phyloP scores from a whole-genome alignment of 1,284 basidiomycete species.

The Crucibulum parvulum region DNA sequence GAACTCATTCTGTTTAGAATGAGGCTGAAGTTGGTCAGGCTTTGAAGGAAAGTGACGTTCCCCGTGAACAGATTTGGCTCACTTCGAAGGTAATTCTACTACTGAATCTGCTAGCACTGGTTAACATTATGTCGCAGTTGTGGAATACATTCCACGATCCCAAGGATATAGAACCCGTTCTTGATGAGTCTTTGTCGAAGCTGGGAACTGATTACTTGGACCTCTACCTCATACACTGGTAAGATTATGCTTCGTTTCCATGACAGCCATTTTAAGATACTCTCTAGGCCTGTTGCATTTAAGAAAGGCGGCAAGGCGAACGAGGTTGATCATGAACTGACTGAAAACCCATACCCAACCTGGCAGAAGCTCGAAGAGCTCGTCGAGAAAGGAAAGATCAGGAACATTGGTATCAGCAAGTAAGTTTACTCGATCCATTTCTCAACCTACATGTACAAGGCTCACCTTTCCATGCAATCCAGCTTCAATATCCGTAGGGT shows the following conservation, averaged over 20 bases:
- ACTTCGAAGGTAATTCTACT: slow-evolving; percentile 50
- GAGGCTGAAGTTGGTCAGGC: slow-evolving; percentile 81
- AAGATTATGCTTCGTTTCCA: slow-evolving; percentile 27
- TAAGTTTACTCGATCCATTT: slow-evolving; percentile 30
- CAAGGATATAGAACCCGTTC: slow-evolving; percentile 68
- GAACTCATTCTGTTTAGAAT: slow-evolving; percentile 49
- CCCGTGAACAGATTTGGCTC: slow-evolving; percentile 73
- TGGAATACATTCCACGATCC: slow-evolving; percentile 76
- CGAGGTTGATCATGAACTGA: slow-evolving; percentile 66
- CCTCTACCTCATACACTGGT: slow-evolving; percentile 87
- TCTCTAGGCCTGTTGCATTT: slow-evolving; percentile 69
- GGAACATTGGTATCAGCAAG: slow-evolving; percentile 88
- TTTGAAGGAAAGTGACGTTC: slow-evolving; percentile 60
- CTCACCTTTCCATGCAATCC: slow-evolving; percentile 7
- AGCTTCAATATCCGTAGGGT: slow-evolving; percentile 68
- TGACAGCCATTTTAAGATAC: neutral
- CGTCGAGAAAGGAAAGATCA: slow-evolving; percentile 79
- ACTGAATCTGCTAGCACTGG: neutral
- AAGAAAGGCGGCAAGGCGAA: slow-evolving; percentile 56
- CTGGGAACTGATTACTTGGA: slow-evolving; percentile 84
- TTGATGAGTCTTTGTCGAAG: slow-evolving; percentile 72
- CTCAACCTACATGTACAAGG: neutral
- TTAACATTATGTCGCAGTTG: slow-evolving; percentile 46
- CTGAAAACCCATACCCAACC: slow-evolving; percentile 78
- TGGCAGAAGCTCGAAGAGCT: slow-evolving; percentile 88